Evolutionary conservation across 2,329 filamentous ascomycete genomes (phyloP), one percentile per base, ranked within the genome.

Genomic region (Alternaria arbusti): DNA sequence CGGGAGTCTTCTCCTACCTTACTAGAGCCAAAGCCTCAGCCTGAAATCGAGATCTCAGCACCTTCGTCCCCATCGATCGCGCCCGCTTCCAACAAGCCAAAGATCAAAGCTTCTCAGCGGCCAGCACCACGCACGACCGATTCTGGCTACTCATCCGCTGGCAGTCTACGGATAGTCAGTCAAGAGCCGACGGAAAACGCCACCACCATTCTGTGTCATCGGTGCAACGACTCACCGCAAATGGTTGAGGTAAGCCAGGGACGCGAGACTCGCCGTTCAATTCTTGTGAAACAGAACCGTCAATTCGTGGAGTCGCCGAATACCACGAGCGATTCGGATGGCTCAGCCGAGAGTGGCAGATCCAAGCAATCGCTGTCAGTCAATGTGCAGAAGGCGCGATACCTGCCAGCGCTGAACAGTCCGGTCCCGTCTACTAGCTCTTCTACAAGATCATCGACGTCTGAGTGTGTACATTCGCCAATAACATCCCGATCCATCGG

Each of bases 111-210:
- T 20, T 56, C 28, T 36, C 67, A 65, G 45, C 72, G 72, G 36
- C 76, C 75, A 15, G 62, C 65, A 26, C 73, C 77, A 28, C 68
- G 58, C 43, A 79, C 79, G 44, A 67, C 74, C 2, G 80, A 82
- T 57, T 82, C 79, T 10, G 80, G 80, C 1, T 82, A 82, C 61
- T 81, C 78, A 4, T 81, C 79, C 54, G 72, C 73, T n/a, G 71
- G 69, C n/a, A 80, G 78, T 66, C 64, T 75, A 36, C 67, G 64
- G 12, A 44, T 59, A 11, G 46, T 30, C 13, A 43, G 65, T 26
- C 59, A 40, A 56, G 49, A 69, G 36, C 54, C 65, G 32, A 58
- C 65, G 59, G 62, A 70, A 59, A 54, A 50, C 49, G 63, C 36
- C 43, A 36, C 47, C 20, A 54, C 63, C 30, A 57, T 52, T 23